Conservation (phyloP, 495 filamentous ascomycete species). For the Sporormia fimetaria region DNA sequence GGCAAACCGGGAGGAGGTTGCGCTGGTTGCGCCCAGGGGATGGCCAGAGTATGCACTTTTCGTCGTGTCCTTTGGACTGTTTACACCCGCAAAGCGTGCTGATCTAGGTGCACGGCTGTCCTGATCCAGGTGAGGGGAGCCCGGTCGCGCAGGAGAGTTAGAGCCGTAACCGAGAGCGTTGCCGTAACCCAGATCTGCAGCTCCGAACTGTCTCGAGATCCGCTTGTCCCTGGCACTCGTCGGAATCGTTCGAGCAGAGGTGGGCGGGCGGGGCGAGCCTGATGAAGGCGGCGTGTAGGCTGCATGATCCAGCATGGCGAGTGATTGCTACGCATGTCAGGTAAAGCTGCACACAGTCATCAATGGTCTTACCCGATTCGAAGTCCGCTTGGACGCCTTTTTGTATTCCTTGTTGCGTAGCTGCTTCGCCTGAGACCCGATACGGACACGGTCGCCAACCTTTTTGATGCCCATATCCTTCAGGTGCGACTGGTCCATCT, state of each 20-base stretch:
- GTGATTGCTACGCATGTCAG: constrained; percentile 48
- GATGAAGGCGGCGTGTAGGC: constrained; percentile 52
- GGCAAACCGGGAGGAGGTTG: constrained; percentile 5
- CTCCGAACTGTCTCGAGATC: constrained; percentile 51
- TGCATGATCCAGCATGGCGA: constrained; percentile 51
- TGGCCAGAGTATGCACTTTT: constrained; percentile 47
- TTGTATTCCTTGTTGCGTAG: constrained; percentile 74
- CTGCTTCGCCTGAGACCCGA: constrained; percentile 82
- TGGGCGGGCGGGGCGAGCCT: constrained; percentile 52
- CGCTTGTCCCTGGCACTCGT: constrained; percentile 53
- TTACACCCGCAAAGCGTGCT: constrained; percentile 38
- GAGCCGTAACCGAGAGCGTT: constrained; percentile 33
- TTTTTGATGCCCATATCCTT: constrained; percentile 99
- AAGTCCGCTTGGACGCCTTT: constrained; percentile 65
- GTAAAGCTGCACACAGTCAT: not conserved
- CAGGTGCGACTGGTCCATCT: constrained; percentile 90
- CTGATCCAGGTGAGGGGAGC: constrained; percentile 53
- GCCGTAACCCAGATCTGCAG: constrained; percentile 28
- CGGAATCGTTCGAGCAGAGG: constrained; percentile 36
- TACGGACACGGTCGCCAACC: constrained; percentile 90
- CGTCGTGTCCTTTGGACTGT: constrained; percentile 40
- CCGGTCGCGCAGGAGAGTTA: constrained; percentile 54
- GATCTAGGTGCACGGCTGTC: constrained; percentile 40
- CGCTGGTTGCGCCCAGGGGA: constrained; percentile 21
- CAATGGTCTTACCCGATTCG: constrained; percentile 54